A percentile compares a stretch with the other conserved stretches of the same genome.
Evolutionary conservation across 192 early-diverging fungal genomes (phyloP).

Genomic region (Entomortierella parvispora): DNA sequence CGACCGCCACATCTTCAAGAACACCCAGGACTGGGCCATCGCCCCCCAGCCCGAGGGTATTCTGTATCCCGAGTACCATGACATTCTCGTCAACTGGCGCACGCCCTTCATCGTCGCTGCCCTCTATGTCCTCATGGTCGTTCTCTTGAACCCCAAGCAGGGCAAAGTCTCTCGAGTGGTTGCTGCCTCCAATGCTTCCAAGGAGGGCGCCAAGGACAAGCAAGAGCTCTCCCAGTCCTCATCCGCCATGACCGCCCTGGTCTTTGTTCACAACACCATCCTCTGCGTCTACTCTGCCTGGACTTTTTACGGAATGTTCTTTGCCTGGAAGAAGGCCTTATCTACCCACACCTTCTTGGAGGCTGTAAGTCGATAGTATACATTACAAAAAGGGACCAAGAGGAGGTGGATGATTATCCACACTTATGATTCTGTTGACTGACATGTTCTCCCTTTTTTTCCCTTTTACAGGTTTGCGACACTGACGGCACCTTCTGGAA

Average conservation of each 20-base stretch:
- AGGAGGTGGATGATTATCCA: no score
- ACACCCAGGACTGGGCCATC: slow-evolving; percentile 45
- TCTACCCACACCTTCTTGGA: slow-evolving; percentile 53
- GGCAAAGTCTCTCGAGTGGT: slow-evolving; percentile 52
- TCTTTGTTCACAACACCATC: slow-evolving; percentile 74
- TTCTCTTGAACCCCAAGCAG: slow-evolving; percentile 37
- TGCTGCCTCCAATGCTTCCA: slow-evolving; percentile 39
- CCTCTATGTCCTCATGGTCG: slow-evolving; percentile 49
- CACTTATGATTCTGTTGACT: no score
- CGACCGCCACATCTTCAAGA: slow-evolving; percentile 37
- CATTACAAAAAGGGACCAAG: no score
- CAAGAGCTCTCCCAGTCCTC: slow-evolving; percentile 36
- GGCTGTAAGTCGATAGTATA: slow-evolving; percentile 43
- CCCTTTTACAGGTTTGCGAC: slow-evolving; percentile 59
- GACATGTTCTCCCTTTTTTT: neutral
- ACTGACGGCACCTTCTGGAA: slow-evolving; percentile 62
- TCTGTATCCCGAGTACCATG: slow-evolving; percentile 50
- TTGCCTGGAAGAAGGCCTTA: slow-evolving; percentile 56
- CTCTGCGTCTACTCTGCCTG: slow-evolving; percentile 72
- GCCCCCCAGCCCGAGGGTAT: slow-evolving; percentile 35
- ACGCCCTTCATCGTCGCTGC: slow-evolving; percentile 29
- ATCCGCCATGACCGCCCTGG: slow-evolving; percentile 65
- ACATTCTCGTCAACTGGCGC: slow-evolving; percentile 51
- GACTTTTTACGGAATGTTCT: slow-evolving; percentile 67
- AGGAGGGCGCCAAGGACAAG: slow-evolving; percentile 7